Percentiles rank a stretch among this genome's conserved stretches.
These are phyloP conservation scores for Trametes meyenii DNA, from an alignment of 768 basidiomycete species.

Conservation along the genomic window DNA sequence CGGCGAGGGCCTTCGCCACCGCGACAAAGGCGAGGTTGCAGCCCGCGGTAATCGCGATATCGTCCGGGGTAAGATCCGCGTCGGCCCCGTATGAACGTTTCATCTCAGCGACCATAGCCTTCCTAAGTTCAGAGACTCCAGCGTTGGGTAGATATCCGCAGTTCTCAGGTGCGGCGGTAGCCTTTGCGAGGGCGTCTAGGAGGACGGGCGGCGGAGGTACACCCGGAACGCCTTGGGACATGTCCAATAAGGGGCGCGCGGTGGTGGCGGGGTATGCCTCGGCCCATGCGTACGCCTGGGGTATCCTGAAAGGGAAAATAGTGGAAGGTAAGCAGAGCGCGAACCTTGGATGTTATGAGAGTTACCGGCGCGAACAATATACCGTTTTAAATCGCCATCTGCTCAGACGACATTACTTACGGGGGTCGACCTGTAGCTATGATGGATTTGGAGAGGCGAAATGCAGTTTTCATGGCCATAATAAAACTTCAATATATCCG, in stretches of 20 bases:
- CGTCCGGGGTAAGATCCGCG: slow-evolving; percentile 51
- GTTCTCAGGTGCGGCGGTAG: slow-evolving; percentile 44
- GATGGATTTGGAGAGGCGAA: neutral
- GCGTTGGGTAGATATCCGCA: slow-evolving; percentile 62
- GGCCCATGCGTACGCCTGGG: slow-evolving; percentile 61
- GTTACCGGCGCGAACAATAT: neutral
- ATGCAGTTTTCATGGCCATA: neutral
- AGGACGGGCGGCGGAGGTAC: slow-evolving; percentile 53
- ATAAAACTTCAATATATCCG: too few species aligned
- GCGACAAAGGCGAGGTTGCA: slow-evolving; percentile 76
- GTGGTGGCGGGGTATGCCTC: slow-evolving; percentile 44
- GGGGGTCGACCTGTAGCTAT: slow-evolving; percentile 4
- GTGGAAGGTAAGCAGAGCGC: too few species aligned
- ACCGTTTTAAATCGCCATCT: neutral
- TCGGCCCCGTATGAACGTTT: slow-evolving; percentile 53
- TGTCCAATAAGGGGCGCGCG: slow-evolving; percentile 58
- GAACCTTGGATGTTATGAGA: too few species aligned
- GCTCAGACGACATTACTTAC: neutral
- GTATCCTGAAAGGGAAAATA: slow-evolving; percentile 44
- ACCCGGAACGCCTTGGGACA: slow-evolving; percentile 79
- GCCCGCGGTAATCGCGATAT: slow-evolving; percentile 71
- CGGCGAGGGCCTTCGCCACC: slow-evolving; percentile 63
- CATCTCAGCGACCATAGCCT: slow-evolving; percentile 64
- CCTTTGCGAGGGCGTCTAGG: slow-evolving; percentile 49
- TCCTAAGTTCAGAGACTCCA: slow-evolving; percentile 57